These are phyloP conservation scores for Psilocybe sp. DNA, from an alignment of 768 basidiomycete species.

Conservation along the genomic window DNA sequence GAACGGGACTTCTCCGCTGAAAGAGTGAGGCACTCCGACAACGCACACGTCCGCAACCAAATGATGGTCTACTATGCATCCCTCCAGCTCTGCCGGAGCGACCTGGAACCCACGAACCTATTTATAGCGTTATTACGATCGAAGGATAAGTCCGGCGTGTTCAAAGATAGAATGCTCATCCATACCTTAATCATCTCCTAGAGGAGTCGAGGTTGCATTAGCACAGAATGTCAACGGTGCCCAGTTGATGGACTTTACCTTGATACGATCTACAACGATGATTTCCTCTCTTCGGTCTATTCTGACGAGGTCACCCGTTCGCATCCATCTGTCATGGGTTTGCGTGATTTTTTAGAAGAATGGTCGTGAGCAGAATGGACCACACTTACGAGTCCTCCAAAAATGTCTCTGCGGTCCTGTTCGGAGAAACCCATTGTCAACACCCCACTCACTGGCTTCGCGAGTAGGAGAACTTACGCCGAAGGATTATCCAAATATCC, in stretches of 20 bases:
- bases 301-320: constrained; percentile 9
- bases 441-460: not conserved
- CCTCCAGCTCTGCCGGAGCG: constrained; percentile 69
- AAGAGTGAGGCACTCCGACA: constrained; percentile 49
- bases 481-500: constrained; percentile 7
- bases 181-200: constrained; percentile 4
- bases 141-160: not conserved
- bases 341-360: not conserved
- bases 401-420: constrained; percentile 4
- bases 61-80: constrained; percentile 51
- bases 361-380: not conserved
- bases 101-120: constrained; percentile 55
- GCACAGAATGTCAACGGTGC: not conserved
- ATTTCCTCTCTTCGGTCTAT: constrained; percentile 4
- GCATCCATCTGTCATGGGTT: constrained; percentile 2
- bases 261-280: constrained; percentile 9
- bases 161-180: not conserved
- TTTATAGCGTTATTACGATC: not conserved
- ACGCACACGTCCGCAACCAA: constrained; percentile 61
- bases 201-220: no score
- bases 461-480: constrained; percentile 1
- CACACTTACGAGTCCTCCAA: not conserved
- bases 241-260: not conserved
- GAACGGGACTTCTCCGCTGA: constrained; percentile 62
- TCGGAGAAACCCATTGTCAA: not conserved